Evolutionary conservation across 2,329 filamentous ascomycete genomes (phyloP), one percentile per base, ranked within the genome.

Genomic region (Ophiostoma quercus): DNA sequence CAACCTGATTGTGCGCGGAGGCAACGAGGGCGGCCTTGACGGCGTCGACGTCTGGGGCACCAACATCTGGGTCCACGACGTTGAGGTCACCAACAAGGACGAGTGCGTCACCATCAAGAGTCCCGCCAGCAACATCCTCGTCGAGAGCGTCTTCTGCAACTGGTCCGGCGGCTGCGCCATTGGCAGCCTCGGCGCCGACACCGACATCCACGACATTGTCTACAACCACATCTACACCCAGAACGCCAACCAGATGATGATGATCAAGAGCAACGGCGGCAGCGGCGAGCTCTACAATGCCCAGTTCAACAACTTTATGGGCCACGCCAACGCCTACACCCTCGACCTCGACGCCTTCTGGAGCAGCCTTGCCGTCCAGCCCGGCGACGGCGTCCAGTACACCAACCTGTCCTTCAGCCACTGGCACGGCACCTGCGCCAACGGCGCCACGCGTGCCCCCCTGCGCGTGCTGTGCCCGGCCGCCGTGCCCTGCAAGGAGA

Each of bases 71-170:
- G 78, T 87, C 66, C 85, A 88, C 74, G 85, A 88, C 75, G 79
- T 87, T 62, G 83, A 84, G 78, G 85, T 88, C 6, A 86, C 85
- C 32, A 88, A 88, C 80, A 87, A 86, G 76, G 84, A 88, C 74
- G 86, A 88, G 75, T 87, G 73, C 32, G 73, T 74, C 22, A 74
- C 73, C 7, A 67, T 74, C 72, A 74, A 82, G 80, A 81, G 78
- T 65, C 82, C 83, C 1, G 78, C 84, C 2, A 78, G 81, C 68
- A 82, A 87, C 75, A 82, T 88, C 51, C 79, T 87, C n/a, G 77
- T 88, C 51, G 85, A 88, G 74, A 84, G 83, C 72, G 81, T 88
- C 71, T 85, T 86, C 78, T 88, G 86, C 78, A 88, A 88, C 79
- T 85, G 82, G 82, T 84, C 81, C n/a, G 86, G 85, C 19, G 73